Percentiles rank a stretch among this genome's conserved stretches.
Evolutionary conservation across 805 yeast species (phyloP).

Genomic region (Yueomyces sp.): DNA sequence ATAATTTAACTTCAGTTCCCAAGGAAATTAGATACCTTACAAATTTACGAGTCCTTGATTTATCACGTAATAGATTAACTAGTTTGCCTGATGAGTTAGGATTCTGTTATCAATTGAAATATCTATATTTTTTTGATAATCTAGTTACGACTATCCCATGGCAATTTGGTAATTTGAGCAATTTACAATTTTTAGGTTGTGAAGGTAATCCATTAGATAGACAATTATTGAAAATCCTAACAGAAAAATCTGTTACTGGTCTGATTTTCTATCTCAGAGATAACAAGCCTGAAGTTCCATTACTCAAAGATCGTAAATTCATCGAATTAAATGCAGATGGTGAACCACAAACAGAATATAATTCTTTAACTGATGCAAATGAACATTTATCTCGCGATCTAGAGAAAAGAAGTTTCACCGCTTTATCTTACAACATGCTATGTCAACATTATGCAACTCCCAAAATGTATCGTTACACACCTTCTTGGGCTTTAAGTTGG

Average conservation of each 20-base stretch:
- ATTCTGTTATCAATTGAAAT: conserved; percentile 62
- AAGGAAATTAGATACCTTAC: conserved; percentile 50
- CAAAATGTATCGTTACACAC: conserved; percentile 84
- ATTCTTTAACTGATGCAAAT: conserved; percentile 21
- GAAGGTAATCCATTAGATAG: conserved; percentile 84
- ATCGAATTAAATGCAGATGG: conserved; percentile 66
- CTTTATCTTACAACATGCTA: conserved; percentile 78
- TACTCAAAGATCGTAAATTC: conserved; percentile 75
- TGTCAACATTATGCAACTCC: conserved; percentile 95
- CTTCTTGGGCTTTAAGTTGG: conserved; percentile 96
- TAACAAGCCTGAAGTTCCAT: conserved; percentile 50
- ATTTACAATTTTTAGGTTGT: conserved; percentile 75
- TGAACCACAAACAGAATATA: conserved; percentile 28
- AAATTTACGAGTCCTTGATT: conserved; percentile 69
- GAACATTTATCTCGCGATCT: conserved; percentile 13
- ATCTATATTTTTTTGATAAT: conserved; percentile 80
- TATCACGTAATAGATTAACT: conserved; percentile 62
- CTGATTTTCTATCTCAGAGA: conserved; percentile 74
- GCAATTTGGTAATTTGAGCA: conserved; percentile 76
- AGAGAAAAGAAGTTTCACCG: conserved; percentile 40
- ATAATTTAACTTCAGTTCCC: conserved; percentile 60
- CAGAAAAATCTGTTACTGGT: conserved; percentile 76
- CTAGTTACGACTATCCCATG: conserved; percentile 60
- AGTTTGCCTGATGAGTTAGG: conserved; percentile 81
- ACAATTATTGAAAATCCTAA: conserved; percentile 48